Evolutionary conservation across 495 filamentous ascomycete species (phyloP).

Genomic region (Talaromyces liani): DNA sequence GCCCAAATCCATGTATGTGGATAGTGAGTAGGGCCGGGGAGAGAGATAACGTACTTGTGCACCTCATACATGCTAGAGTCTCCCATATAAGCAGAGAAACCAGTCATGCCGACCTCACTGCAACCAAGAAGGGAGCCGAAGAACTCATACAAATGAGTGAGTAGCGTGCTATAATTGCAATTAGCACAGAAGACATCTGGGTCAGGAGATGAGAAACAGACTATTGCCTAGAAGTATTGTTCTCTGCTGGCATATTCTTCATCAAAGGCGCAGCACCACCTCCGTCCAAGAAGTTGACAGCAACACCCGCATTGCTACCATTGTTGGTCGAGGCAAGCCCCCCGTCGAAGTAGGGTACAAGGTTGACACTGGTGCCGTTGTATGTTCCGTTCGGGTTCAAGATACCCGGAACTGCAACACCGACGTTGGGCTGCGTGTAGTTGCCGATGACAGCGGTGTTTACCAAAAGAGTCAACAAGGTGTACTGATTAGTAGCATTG

Average conservation of each 20-base stretch:
- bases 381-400: slow-evolving; percentile 29
- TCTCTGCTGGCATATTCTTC: slow-evolving; percentile 41
- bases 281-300: slow-evolving; percentile 49
- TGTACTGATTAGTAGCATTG: slow-evolving; percentile 44
- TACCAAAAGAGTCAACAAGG: slow-evolving; percentile 43
- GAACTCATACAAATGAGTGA: slow-evolving; percentile 50
- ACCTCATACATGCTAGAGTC: slow-evolving; percentile 36
- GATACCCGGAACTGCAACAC: slow-evolving; percentile 41
- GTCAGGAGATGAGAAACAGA: slow-evolving; percentile 17
- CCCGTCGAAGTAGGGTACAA: slow-evolving; percentile 47
- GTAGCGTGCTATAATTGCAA: slow-evolving; percentile 29
- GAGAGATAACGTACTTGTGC: slow-evolving; percentile 31
- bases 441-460: slow-evolving; percentile 51
- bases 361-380: slow-evolving; percentile 42
- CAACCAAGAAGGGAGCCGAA: slow-evolving; percentile 47
- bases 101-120: slow-evolving; percentile 31
- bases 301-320: slow-evolving; percentile 24
- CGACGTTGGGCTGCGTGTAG: slow-evolving; percentile 40
- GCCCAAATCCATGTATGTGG: neutral
- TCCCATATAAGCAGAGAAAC: slow-evolving; percentile 36
- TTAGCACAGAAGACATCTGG: neutral
- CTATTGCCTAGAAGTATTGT: slow-evolving; percentile 42
- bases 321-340: slow-evolving; percentile 37
- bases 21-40: neutral
- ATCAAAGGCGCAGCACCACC: slow-evolving; percentile 43